Percentiles rank a stretch among this genome's conserved stretches.
These are phyloP conservation scores for Ceratocystis lukuohia DNA, from an alignment of 2,329 filamentous ascomycete genomes.

Conservation along the genomic window DNA sequence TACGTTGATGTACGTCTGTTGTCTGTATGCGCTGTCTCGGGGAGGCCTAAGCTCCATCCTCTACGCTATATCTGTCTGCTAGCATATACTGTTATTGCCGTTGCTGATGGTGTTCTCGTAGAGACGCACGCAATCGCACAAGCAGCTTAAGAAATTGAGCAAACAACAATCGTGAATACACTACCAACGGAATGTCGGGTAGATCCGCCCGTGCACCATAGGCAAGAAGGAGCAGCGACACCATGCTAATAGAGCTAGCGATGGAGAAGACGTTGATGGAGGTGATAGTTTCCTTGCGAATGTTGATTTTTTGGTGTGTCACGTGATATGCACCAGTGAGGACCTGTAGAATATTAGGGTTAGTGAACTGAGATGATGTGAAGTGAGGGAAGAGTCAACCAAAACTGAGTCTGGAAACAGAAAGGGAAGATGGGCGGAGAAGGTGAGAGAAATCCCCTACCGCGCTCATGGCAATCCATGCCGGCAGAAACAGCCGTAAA, in stretches of 20 bases:
- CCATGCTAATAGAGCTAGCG: slow-evolving; percentile 64
- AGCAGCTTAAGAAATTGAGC: slow-evolving; percentile 27
- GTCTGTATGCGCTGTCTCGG: neutral
- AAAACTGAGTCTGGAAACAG: too few relatives aligned
- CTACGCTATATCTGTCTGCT: too few relatives aligned
- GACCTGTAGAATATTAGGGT: slow-evolving; percentile 34
- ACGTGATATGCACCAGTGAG: slow-evolving; percentile 63
- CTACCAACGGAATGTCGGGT: slow-evolving; percentile 44
- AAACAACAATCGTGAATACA: slow-evolving; percentile 28
- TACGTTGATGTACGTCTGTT: neutral
- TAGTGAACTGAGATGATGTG: neutral
- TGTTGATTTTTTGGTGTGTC: slow-evolving; percentile 65
- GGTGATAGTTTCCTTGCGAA: slow-evolving; percentile 63
- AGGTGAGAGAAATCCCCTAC: slow-evolving; percentile 31
- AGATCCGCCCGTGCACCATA: slow-evolving; percentile 50
- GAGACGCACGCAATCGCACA: slow-evolving; percentile 22
- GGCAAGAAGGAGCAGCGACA: slow-evolving; percentile 51
- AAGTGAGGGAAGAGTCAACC: too few relatives aligned
- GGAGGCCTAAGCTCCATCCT: neutral
- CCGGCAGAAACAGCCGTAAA: slow-evolving; percentile 56
- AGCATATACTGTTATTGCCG: neutral
- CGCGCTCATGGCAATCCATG: slow-evolving; percentile 66
- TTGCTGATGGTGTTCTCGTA: slow-evolving; percentile 19
- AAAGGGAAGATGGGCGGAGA: neutral
- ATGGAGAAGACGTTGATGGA: slow-evolving; percentile 67